These are phyloP conservation scores for Xylariaceae sp. DNA, from an alignment of 2,329 filamentous ascomycete species.

Conservation along the genomic window DNA sequence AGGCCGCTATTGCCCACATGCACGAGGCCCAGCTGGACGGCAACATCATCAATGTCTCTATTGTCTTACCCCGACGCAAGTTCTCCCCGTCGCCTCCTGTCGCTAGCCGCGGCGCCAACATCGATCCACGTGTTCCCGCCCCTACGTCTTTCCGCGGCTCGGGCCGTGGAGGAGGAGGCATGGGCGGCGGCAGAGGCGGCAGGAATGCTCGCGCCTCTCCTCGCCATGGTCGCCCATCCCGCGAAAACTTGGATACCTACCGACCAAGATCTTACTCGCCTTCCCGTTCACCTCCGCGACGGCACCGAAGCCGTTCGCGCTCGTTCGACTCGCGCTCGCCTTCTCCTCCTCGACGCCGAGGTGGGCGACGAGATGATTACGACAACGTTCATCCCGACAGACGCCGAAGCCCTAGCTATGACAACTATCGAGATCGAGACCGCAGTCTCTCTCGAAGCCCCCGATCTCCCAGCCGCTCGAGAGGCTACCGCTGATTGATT, in stretches of 20 bases:
- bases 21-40: conserved; percentile 95
- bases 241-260: conserved; percentile 53
- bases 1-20: conserved; percentile 91
- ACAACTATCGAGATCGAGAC: conserved; percentile 41
- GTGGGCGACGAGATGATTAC: conserved; percentile 32
- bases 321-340: conserved; percentile 35
- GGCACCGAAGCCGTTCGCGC: conserved; percentile 30
- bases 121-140: conserved; percentile 52
- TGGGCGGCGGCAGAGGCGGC: conserved; percentile 37
- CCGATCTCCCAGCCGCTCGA: conserved; percentile 35
- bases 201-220: conserved; percentile 25
- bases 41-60: conserved; percentile 77
- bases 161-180: conserved; percentile 34
- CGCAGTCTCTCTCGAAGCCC: conserved; percentile 22
- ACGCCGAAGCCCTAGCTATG: conserved; percentile 48
- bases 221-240: conserved; percentile 26
- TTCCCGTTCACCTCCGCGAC: conserved; percentile 41
- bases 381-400: conserved; percentile 35
- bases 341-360: conserved; percentile 33
- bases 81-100: conserved; percentile 78
- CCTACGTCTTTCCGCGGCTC: conserved; percentile 31
- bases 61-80: conserved; percentile 79
- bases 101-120: conserved; percentile 60
- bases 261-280: conserved; percentile 55
- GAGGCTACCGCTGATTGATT: conserved; percentile 32